phyloP scores from a whole-genome alignment of 495 filamentous ascomycete genomes.

The Friedmanniomyces simplex region DNA sequence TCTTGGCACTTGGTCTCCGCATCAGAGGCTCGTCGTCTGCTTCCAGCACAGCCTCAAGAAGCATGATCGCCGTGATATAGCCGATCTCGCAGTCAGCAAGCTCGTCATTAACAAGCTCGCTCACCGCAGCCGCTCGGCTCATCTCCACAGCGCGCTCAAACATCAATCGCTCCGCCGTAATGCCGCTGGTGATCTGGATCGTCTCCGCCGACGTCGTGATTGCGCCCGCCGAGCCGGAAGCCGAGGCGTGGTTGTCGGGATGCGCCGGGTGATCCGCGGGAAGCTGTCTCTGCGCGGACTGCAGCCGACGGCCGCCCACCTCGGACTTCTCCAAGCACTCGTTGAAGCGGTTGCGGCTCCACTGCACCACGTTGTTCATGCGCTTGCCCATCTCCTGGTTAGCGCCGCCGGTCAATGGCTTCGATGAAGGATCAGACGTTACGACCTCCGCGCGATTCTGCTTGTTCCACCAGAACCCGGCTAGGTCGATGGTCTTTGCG shows the following conservation, averaged over 20 bases:
- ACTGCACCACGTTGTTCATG: slow-evolving; percentile 89
- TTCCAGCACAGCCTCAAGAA: slow-evolving; percentile 91
- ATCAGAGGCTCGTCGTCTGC: slow-evolving; percentile 54
- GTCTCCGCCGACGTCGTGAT: slow-evolving; percentile 49
- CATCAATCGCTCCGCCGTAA: slow-evolving; percentile 95
- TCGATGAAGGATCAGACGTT: slow-evolving; percentile 23
- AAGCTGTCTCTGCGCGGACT: slow-evolving; percentile 75
- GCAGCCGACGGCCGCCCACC: slow-evolving; percentile 72
- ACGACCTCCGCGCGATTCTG: slow-evolving; percentile 55
- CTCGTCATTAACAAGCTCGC: slow-evolving; percentile 87
- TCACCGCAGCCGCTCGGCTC: slow-evolving; percentile 87
- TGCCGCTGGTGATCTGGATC: slow-evolving; percentile 59
- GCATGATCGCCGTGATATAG: slow-evolving; percentile 80
- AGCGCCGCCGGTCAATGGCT: slow-evolving; percentile 30
- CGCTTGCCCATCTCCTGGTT: slow-evolving; percentile 33
- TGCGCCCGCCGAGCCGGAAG: slow-evolving; percentile 35
- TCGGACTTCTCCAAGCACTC: slow-evolving; percentile 94
- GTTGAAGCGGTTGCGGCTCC: slow-evolving; percentile 89
- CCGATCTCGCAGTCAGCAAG: slow-evolving; percentile 81
- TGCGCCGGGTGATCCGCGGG: slow-evolving; percentile 79
- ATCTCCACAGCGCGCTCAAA: slow-evolving; percentile 95
- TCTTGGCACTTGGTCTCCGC: slow-evolving; percentile 19
- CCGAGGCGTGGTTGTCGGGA: slow-evolving; percentile 59
- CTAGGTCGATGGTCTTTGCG: slow-evolving; percentile 93
- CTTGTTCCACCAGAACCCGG: slow-evolving; percentile 75